Evolutionary conservation across 2,329 filamentous ascomycete genomes (phyloP).

Genomic region (Pseudodiploospora longispora): DNA sequence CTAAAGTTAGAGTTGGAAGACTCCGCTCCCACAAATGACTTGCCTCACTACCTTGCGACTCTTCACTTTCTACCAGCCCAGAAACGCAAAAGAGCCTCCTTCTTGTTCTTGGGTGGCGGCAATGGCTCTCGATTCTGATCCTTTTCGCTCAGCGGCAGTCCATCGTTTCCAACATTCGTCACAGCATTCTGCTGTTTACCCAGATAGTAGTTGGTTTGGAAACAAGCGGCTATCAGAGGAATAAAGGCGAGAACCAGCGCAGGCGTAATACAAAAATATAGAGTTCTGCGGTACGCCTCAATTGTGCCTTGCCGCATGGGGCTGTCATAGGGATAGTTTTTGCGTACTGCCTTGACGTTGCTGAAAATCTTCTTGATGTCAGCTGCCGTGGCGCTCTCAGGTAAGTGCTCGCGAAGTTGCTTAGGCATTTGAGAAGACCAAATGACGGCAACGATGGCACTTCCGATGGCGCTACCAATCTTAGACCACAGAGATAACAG

Average conservation of each 20-base stretch:
- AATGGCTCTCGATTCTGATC: slow-evolving; percentile 12
- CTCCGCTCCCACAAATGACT: no score
- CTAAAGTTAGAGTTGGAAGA: no score
- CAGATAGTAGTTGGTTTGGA: slow-evolving; percentile 29
- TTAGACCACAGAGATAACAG: slow-evolving; percentile 28
- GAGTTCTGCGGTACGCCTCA: slow-evolving; percentile 23
- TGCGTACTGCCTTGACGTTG: slow-evolving; percentile 24
- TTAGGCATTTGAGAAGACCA: slow-evolving; percentile 25
- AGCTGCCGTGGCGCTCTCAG: slow-evolving; percentile 13
- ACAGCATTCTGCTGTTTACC: slow-evolving; percentile 23
- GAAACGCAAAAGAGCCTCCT: slow-evolving; percentile 19
- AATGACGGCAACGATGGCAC: slow-evolving; percentile 25
- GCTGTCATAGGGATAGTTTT: slow-evolving; percentile 21
- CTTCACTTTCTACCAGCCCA: slow-evolving; percentile 12
- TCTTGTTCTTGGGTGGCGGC: slow-evolving; percentile 13
- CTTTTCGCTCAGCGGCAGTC: slow-evolving; percentile 14
- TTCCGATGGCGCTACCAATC: slow-evolving; percentile 27
- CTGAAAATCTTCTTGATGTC: slow-evolving; percentile 21
- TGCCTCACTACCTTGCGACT: no score
- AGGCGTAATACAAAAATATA: slow-evolving; percentile 26
- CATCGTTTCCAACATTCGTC: slow-evolving; percentile 19
- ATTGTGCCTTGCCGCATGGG: slow-evolving; percentile 25
- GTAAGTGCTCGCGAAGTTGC: slow-evolving; percentile 16
- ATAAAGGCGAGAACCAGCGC: slow-evolving; percentile 24
- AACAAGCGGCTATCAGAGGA: slow-evolving; percentile 25